Conservation (phyloP, 306 rosid species). For the Vigna nakashimae region DNA sequence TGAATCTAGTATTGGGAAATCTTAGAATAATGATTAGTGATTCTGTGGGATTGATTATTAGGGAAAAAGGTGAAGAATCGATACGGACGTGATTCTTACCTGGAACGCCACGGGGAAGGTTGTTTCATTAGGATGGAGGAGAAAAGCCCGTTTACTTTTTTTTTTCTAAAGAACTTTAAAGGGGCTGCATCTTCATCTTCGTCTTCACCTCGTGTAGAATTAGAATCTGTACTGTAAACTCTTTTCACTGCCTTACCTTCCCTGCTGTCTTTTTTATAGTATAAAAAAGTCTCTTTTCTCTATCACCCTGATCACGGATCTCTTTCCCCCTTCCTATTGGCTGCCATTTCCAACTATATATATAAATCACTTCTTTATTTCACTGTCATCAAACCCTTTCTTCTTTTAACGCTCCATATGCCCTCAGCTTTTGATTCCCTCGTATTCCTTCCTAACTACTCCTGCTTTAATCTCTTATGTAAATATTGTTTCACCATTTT, state of each 20-base stretch:
- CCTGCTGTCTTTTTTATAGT: slow-evolving; percentile 34
- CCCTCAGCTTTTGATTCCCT: background rate
- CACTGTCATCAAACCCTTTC: background rate
- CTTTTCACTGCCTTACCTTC: slow-evolving; percentile 40
- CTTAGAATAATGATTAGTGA: slow-evolving; percentile 43
- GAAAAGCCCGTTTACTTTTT: slow-evolving; percentile 37
- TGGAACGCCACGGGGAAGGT: slow-evolving; percentile 29
- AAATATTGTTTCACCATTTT: background rate
- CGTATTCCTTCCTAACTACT: background rate
- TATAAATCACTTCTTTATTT: background rate
- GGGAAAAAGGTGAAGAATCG: slow-evolving; percentile 1
- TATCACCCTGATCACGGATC: slow-evolving; percentile 51
- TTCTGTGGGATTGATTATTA: slow-evolving; percentile 40
- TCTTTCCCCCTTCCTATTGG: slow-evolving; percentile 60
- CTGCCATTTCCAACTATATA: background rate
- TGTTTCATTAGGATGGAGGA: too few species aligned
- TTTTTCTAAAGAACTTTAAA: background rate
- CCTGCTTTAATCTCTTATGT: background rate
- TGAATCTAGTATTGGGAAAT: slow-evolving; percentile 7
- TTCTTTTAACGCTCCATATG: background rate
- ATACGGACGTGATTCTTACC: slow-evolving; percentile 28
- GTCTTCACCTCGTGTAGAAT: slow-evolving; percentile 45
- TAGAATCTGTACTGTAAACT: slow-evolving; percentile 57
- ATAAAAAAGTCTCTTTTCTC: slow-evolving; percentile 40
- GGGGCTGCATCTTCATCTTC: slow-evolving; percentile 3